Conservation (phyloP, 2,329 filamentous ascomycete genomes). For the Torrubiella hemipterigena region DNA sequence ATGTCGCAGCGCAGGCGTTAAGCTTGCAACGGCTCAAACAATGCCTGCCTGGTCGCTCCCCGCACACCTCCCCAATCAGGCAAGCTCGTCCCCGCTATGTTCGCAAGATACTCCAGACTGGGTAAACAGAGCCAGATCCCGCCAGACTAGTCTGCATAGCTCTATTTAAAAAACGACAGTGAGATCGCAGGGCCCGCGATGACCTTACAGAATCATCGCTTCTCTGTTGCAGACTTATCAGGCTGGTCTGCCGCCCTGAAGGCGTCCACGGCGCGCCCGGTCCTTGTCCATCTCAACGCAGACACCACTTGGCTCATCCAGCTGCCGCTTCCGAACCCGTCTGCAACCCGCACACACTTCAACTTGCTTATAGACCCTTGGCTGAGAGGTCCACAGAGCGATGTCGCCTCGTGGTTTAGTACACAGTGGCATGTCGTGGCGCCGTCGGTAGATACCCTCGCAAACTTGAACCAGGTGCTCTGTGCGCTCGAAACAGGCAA, state of each 20-base stretch:
- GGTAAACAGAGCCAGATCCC: too few species aligned
- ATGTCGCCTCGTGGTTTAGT: conserved; percentile 53
- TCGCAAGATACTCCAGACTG: too few species aligned
- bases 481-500: background rate
- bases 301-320: conserved; percentile 59
- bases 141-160: too few species aligned
- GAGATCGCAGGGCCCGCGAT: too few species aligned
- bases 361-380: conserved; percentile 57
- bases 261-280: conserved; percentile 13
- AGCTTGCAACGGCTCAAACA: too few species aligned
- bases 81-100: too few species aligned
- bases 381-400: conserved; percentile 49
- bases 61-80: too few species aligned
- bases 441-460: conserved; percentile 42
- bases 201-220: background rate
- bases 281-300: conserved; percentile 54
- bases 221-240: conserved; percentile 7
- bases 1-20: too few species aligned
- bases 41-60: too few species aligned
- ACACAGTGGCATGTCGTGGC: conserved; percentile 51
- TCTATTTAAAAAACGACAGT: background rate
- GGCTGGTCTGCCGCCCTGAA: conserved; percentile 8
- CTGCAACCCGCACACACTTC: conserved; percentile 41
- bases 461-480: conserved; percentile 29
- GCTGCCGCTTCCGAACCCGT: too few species aligned